Conservation (phyloP, 768 basidiomycete genomes). For the Leccinum pellstonianum region DNA sequence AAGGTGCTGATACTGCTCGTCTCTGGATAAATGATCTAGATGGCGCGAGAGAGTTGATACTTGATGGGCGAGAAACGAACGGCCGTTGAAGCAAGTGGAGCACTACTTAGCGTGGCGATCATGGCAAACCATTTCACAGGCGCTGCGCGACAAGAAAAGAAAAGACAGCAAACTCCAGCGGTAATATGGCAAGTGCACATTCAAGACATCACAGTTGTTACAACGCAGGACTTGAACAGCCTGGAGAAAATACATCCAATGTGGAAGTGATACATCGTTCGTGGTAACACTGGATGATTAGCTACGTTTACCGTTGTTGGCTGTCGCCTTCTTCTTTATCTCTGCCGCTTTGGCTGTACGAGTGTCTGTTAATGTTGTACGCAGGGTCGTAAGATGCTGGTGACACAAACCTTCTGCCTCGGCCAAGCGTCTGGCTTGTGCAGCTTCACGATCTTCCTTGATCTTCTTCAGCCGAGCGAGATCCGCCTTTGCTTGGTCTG, state of each 20-base stretch:
- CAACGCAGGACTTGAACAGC: neutral
- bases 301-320: constrained; percentile 25
- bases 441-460: constrained; percentile 82
- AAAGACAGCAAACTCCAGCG: neutral
- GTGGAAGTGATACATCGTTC: constrained; percentile 5
- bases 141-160: neutral
- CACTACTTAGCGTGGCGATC: neutral
- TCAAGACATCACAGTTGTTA: neutral
- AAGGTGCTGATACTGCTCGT: neutral
- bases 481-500: constrained; percentile 86
- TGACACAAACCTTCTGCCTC: constrained; percentile 71
- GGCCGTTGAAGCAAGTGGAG: neutral
- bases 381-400: neutral
- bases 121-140: neutral
- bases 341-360: constrained; percentile 62
- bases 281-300: constrained; percentile 25
- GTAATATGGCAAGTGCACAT: neutral
- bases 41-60: no score
- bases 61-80: no score
- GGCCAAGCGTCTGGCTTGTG: constrained; percentile 83
- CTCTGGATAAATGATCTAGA: neutral
- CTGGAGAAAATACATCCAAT: neutral
- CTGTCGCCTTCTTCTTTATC: constrained; percentile 54
- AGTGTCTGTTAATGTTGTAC: neutral
- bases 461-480: constrained; percentile 85